Evolutionary conservation across 768 basidiomycete genomes (phyloP), one percentile per base, ranked within the genome.

Genomic region (Lentinula aciculospora): DNA sequence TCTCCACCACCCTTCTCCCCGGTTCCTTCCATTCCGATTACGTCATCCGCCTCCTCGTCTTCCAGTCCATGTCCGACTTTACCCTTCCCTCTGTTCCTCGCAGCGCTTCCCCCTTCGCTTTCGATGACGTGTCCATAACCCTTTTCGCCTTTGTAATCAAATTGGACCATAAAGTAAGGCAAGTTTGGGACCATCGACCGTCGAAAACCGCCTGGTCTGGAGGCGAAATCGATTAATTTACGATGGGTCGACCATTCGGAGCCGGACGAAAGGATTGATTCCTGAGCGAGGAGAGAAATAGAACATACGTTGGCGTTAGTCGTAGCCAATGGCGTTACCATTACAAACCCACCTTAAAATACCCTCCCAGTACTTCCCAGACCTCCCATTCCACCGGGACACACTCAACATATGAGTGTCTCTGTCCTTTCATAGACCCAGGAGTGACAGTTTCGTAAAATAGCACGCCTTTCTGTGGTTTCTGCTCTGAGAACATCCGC

Each of bases 81-180:
- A 23, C 25, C 23, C 36, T 53, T 53, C 0, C 51, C 51, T 25
- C 51, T 15, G 2, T 51, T 51, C 49, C 21, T 90, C 86, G 25
- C 80, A 83, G 0, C 84, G 82, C 51, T 36, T 36, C 32, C 32
- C 17, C 36, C 36, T 2, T 53, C 51, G 1, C 97, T 97, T 69
- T 99, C 97, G 60, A 99, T 97, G 61, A 99, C 92, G 71, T 99
- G 97, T 0, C 97, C 97, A 67, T 94, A 99, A 2, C 97, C 97
- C 66, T 92, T 94, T 71, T 98, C 94, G 25, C 97, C 94, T 66
- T 95, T 98, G 71, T 98, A 80, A 72, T 99, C 97, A 70, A 96
- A 99, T 64, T 96, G 94, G 6, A 98, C 91, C 92, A 95, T 96
- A 67, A 99, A 99, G 72, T 99, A 99, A 1, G 97, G 97, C 29